Percentiles rank a stretch among this genome's conserved stretches.
Conservation (phyloP, 495 filamentous ascomycete genomes). For the Xylaria cubensis region DNA sequence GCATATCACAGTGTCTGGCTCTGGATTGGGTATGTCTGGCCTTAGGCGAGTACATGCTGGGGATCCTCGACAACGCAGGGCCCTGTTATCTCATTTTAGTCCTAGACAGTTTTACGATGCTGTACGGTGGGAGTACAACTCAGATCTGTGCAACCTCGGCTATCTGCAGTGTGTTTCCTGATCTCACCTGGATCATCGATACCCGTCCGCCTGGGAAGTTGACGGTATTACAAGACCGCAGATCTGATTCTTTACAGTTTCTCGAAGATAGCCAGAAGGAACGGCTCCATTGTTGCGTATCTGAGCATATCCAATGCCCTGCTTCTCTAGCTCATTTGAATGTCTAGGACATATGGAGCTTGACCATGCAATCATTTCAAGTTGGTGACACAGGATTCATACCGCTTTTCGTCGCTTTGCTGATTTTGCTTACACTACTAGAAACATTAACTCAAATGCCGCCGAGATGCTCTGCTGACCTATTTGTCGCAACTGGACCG, state of each 20-base stretch:
- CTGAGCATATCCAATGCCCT: slow-evolving; percentile 27
- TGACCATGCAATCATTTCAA: slow-evolving; percentile 42
- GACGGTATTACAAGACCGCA: slow-evolving; percentile 36
- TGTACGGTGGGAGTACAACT: slow-evolving; percentile 38
- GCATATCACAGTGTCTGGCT: not conserved
- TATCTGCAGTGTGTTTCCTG: slow-evolving; percentile 45
- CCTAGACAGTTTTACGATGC: slow-evolving; percentile 39
- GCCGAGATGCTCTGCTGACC: slow-evolving; percentile 22
- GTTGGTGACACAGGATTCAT: slow-evolving; percentile 40
- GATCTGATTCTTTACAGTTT: slow-evolving; percentile 40
- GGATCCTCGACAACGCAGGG: slow-evolving; percentile 9
- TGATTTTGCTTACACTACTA: slow-evolving; percentile 20
- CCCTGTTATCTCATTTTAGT: slow-evolving; percentile 32
- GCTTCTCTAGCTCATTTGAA: slow-evolving; percentile 41
- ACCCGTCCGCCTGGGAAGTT: slow-evolving; percentile 41
- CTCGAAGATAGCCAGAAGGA: slow-evolving; percentile 31
- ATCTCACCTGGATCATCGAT: slow-evolving; percentile 42
- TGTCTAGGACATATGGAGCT: slow-evolving; percentile 46
- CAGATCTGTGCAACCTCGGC: slow-evolving; percentile 46
- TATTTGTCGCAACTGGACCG: slow-evolving; percentile 5
- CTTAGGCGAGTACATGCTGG: slow-evolving; percentile 12
- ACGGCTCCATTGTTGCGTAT: slow-evolving; percentile 29
- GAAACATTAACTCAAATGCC: slow-evolving; percentile 25
- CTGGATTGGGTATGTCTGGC: slow-evolving; percentile 9
- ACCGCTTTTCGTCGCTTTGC: slow-evolving; percentile 5